A percentile compares a stretch with the other conserved stretches of the same genome.
These are phyloP conservation scores for Chalciporus pseudorubinellus DNA, from an alignment of 768 basidiomycete species.

Conservation along the genomic window DNA sequence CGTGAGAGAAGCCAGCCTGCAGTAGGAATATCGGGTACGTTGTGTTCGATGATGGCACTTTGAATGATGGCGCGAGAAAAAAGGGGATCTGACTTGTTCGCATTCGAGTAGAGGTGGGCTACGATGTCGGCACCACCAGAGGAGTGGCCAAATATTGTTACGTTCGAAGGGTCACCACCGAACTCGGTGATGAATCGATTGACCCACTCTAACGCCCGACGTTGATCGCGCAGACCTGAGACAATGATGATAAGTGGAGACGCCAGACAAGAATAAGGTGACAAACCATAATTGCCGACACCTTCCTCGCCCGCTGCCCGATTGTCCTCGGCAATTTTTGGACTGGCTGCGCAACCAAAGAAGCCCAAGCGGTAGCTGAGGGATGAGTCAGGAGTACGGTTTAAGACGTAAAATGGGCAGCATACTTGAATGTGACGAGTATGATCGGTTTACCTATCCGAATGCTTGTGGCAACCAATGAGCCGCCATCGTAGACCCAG, in stretches of 20 bases:
- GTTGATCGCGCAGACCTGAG: constrained; percentile 62
- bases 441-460: constrained; percentile 62
- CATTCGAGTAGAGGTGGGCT: constrained; percentile 59
- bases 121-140: constrained; percentile 54
- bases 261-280: background rate
- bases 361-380: constrained; percentile 73
- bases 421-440: constrained; percentile 75
- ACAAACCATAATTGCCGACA: constrained; percentile 73
- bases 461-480: constrained; percentile 68
- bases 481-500: constrained; percentile 76
- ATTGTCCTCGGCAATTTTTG: constrained; percentile 67
- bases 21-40: constrained; percentile 53
- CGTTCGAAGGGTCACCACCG: constrained; percentile 59
- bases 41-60: constrained; percentile 62
- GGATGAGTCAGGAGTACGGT: constrained; percentile 5
- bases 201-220: constrained; percentile 62
- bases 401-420: constrained; percentile 20
- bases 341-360: constrained; percentile 72
- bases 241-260: constrained; percentile 4
- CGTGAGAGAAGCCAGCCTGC: constrained; percentile 70
- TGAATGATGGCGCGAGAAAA: constrained; percentile 79
- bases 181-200: constrained; percentile 58
- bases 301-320: constrained; percentile 61
- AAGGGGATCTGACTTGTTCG: constrained; percentile 56
- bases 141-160: constrained; percentile 43